Evolutionary conservation across 306 rosid species (phyloP).

Genomic region (Cicer chorassanicum): DNA sequence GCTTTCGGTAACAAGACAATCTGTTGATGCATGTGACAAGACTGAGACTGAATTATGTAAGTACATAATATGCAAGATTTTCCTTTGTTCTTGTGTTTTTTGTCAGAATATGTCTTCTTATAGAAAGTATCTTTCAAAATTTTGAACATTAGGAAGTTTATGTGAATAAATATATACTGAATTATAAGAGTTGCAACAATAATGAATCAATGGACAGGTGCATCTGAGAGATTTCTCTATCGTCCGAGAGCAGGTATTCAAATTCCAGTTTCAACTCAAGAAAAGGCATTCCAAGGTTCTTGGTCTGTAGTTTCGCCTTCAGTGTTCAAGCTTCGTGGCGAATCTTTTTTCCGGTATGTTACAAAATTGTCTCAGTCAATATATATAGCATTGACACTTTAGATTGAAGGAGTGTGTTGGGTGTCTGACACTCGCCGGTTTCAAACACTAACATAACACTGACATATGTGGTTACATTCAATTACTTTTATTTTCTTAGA

Average conservation of each 20-base stretch:
- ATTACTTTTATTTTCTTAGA: not conserved
- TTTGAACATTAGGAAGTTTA: not conserved
- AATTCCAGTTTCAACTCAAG: constrained; percentile 60
- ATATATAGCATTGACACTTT: not conserved
- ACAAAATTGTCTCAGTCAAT: constrained; percentile 32
- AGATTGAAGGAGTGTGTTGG: not conserved
- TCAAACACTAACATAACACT: not conserved
- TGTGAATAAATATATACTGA: not conserved
- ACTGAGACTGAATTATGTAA: constrained; percentile 57
- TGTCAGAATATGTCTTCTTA: not conserved
- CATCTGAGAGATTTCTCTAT: constrained; percentile 67
- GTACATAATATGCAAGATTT: constrained; percentile 36
- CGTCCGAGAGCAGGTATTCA: constrained; percentile 68
- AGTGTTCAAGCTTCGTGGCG: constrained; percentile 80
- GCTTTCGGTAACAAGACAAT: constrained; percentile 73
- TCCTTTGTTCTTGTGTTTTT: not conserved
- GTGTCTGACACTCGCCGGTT: not conserved
- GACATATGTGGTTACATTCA: not conserved
- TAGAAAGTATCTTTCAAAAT: constrained; percentile 15
- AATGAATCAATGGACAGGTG: constrained; percentile 56
- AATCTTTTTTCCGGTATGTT: constrained; percentile 74
- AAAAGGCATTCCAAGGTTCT: constrained; percentile 57
- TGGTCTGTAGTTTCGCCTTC: constrained; percentile 83
- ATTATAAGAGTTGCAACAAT: constrained; percentile 6
- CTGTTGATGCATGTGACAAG: constrained; percentile 62